Conservation (phyloP, 441 rosid species). For the Kokia cookei region DNA sequence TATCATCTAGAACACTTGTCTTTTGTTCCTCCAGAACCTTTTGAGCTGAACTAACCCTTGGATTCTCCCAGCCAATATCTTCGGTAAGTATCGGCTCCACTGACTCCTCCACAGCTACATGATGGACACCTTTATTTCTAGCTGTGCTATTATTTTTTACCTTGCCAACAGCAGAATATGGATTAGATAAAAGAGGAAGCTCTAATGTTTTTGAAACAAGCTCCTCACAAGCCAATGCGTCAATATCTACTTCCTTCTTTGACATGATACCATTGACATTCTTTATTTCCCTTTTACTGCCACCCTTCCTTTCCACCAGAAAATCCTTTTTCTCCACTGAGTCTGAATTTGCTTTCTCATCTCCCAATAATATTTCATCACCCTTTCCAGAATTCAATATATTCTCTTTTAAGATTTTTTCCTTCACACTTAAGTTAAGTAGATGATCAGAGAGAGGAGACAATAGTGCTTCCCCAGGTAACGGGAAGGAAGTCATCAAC, state of each 20-base stretch:
- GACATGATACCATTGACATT: slow-evolving; percentile 23
- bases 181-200: slow-evolving; percentile 67
- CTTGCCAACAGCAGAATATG: slow-evolving; percentile 28
- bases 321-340: slow-evolving; percentile 37
- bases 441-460: slow-evolving; percentile 66
- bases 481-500: slow-evolving; percentile 54
- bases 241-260: slow-evolving; percentile 40
- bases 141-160: slow-evolving; percentile 30
- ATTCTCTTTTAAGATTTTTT: slow-evolving; percentile 24
- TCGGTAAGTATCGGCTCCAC: slow-evolving; percentile 19
- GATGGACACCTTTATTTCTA: slow-evolving; percentile 25
- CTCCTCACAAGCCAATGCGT: slow-evolving; percentile 47
- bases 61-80: slow-evolving; percentile 42
- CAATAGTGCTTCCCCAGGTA: slow-evolving; percentile 30
- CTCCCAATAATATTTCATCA: slow-evolving; percentile 35
- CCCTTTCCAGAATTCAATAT: slow-evolving; percentile 31
- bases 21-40: slow-evolving; percentile 53
- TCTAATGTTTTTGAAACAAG: slow-evolving; percentile 62
- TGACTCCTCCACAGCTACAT: slow-evolving; percentile 29
- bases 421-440: slow-evolving; percentile 31
- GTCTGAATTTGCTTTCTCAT: slow-evolving; percentile 36
- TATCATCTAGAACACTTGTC: slow-evolving; percentile 30
- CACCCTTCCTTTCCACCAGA: slow-evolving; percentile 31
- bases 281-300: slow-evolving; percentile 30
- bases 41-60: slow-evolving; percentile 36